phyloP scores from a whole-genome alignment of 192 early-diverging fungal species.

The Gamsiella multidivaricata region DNA sequence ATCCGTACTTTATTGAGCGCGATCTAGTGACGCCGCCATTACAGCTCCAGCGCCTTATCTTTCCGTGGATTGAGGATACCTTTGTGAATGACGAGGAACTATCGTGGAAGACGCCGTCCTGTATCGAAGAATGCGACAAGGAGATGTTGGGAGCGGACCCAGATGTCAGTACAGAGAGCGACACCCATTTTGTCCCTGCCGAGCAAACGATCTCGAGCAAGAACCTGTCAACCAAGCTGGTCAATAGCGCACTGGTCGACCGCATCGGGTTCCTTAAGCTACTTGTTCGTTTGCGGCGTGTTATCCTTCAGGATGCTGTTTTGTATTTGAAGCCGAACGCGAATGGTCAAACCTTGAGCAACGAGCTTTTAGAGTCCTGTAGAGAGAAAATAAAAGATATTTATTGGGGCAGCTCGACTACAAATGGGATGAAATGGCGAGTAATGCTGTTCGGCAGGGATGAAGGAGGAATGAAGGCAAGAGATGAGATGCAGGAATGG shows the following conservation, averaged over 20 bases:
- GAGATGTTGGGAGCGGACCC: slow-evolving; percentile 25
- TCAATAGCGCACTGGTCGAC: neutral
- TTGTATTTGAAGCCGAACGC: neutral
- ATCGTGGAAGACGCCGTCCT: neutral
- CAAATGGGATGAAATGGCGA: too few relatives aligned
- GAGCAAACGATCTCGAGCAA: neutral
- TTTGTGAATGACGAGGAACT: slow-evolving; percentile 11
- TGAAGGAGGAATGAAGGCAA: too few relatives aligned
- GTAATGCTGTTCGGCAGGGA: too few relatives aligned
- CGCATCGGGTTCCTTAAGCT: slow-evolving; percentile 14
- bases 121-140: slow-evolving; percentile 12
- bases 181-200: neutral
- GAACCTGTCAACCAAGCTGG: neutral
- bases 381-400: too few relatives aligned
- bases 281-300: slow-evolving; percentile 16
- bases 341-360: neutral
- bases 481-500: too few relatives aligned
- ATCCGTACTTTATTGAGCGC: too few relatives aligned
- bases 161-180: neutral
- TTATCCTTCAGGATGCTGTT: slow-evolving; percentile 36
- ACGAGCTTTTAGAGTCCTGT: neutral
- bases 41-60: slow-evolving; percentile 20
- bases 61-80: slow-evolving; percentile 22
- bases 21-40: slow-evolving; percentile 22
- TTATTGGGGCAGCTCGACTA: too few relatives aligned